Base-by-base conservation (phyloP, 176 grass and related monocot genomes). In the Aegilops tauschii region DNA sequence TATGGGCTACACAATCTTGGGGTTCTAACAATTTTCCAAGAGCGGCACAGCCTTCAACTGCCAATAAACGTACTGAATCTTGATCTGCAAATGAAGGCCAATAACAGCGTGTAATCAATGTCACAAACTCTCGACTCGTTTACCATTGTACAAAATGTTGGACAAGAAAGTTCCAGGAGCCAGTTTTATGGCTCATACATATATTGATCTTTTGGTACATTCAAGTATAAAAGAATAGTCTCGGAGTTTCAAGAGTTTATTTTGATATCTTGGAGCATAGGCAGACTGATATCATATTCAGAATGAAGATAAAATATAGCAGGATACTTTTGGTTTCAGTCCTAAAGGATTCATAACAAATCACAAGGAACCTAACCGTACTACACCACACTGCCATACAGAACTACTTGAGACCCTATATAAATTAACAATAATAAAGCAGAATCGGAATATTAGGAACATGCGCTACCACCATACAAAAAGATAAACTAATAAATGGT, bases 1-100 rank as follows among this genome's bases (percentile, higher is more conserved):
- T 94, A 75, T 93, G 92, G 11, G 88, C 85, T 67, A 91, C 94
- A 84, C 97, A 98, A 87, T 98, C 97, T 84, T 94, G 92, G 5
- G 97, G 90, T 80, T 98, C 94, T 73, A 98, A 85, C 82, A 96
- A 93, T 80, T 96, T 98, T 44, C 97, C 94, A 80, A 98, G 97
- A 80, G 97, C 92, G 0, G 94, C 92, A 87, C 94, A 98, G n/a
- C 97, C 92, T 88, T 98, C 97, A 59, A 98, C 97, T 78, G 97
- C 92, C 85, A 98, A 89, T 31, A 98, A 71, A 21, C 94, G 92
- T 31, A 98, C 97, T 34, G 94, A 98, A 92, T 98, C 97, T 90
- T 98, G 97, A 76, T 98, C 92, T 98, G 86, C 29, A 94, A 74
- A 59, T 40, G 80, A 86, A 91, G 14, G 32, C 8, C 47, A 63